phyloP scores from a whole-genome alignment of 1,284 basidiomycete species.

The Trichosporon ovoides region DNA sequence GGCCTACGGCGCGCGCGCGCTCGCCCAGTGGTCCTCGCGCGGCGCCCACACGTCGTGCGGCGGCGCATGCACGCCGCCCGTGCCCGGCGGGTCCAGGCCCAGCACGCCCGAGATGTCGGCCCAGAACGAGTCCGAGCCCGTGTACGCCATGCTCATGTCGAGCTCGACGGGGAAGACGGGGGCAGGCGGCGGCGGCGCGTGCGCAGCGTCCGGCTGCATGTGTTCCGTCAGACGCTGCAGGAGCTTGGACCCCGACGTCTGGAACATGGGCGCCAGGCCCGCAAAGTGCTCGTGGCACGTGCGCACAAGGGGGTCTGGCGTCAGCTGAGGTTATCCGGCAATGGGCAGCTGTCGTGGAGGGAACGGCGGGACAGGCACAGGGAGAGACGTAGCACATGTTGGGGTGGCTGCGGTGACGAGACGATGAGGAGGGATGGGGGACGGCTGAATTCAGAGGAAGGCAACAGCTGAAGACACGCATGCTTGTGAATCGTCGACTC shows the following conservation, averaged over 20 bases:
- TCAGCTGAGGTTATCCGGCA: background rate
- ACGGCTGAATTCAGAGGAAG: background rate
- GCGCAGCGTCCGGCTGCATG: background rate
- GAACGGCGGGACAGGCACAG: no score
- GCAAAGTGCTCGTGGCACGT: conserved; percentile 10
- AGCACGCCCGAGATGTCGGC: conserved; percentile 14
- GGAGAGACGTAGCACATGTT: no score
- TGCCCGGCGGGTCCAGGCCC: conserved; percentile 2
- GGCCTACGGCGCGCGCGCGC: background rate
- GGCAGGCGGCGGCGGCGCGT: background rate
- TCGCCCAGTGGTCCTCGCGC: conserved; percentile 1
- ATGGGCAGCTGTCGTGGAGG: no score
- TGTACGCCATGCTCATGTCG: conserved; percentile 19
- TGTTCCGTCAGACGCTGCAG: conserved; percentile 13
- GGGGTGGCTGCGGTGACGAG: no score
- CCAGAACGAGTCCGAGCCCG: conserved; percentile 16
- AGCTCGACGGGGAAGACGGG: conserved; percentile 5
- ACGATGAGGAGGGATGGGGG: no score
- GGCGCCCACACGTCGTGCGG: background rate
- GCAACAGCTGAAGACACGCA: background rate
- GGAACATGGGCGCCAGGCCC: conserved; percentile 10
- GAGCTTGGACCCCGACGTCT: conserved; percentile 14
- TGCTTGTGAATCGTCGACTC: background rate
- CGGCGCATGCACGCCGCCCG: background rate
- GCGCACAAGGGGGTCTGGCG: conserved; percentile 9